Evolutionary conservation across 148 eudicot genomes (phyloP).

Genomic region (Chenopodium album): DNA sequence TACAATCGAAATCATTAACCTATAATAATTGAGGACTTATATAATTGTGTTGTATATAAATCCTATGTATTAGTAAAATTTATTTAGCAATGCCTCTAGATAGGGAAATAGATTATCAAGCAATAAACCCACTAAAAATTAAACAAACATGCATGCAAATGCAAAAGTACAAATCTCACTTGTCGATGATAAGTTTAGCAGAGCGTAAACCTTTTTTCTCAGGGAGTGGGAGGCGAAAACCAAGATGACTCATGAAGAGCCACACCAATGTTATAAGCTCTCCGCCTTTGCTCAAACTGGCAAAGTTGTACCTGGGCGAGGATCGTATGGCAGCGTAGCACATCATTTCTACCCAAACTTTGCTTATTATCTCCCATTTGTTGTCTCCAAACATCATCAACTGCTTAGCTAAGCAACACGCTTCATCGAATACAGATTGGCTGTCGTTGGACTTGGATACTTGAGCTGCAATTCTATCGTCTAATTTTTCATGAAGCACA

Average conservation of each 20-base stretch:
- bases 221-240: conserved; percentile 13
- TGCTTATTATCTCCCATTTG: conserved; percentile 32
- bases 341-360: conserved; percentile 40
- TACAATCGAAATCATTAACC: too few species aligned
- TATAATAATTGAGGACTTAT: too few species aligned
- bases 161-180: not conserved
- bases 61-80: too few species aligned
- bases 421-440: conserved; percentile 34
- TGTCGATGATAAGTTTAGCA: conserved; percentile 18
- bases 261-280: conserved; percentile 29
- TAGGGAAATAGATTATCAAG: too few species aligned
- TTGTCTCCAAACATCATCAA: conserved; percentile 3
- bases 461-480: not conserved
- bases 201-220: conserved; percentile 4
- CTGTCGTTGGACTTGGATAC: conserved; percentile 25
- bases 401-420: conserved; percentile 25
- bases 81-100: too few species aligned
- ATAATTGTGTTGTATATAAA: too few species aligned
- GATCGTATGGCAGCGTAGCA: conserved; percentile 25
- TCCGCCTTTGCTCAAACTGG: conserved; percentile 16
- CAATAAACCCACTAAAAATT: too few species aligned
- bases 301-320: conserved; percentile 13
- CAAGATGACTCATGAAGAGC: conserved; percentile 30
- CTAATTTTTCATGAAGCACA: too few species aligned
- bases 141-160: too few species aligned